Evolutionary conservation across 306 rosid species (phyloP), one percentile per base, ranked within the genome.

Genomic region (Ormosia semicastrata): DNA sequence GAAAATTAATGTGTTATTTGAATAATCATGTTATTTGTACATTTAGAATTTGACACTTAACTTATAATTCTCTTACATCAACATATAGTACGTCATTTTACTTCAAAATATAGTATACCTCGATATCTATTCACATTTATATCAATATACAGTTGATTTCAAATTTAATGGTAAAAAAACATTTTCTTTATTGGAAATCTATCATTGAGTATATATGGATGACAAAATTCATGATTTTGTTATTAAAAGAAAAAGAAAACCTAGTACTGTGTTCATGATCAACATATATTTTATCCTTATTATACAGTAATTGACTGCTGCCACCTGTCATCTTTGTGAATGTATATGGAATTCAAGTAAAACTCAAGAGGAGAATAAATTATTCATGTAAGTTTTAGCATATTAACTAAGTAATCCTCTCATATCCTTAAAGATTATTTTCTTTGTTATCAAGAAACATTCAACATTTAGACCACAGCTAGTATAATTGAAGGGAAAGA

Each of bases 321-420:
- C 87, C 80, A 58, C 69, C 47, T 62, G 82, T 73, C 77, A 59
- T 66, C 37, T 73, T 8, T 78, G 56, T 54, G 52, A 82, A 66
- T 72, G 34, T 66, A 67, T 52, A 9, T 74, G 49, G 66, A 67
- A 32, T 60, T 62, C 67, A 57, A 79, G 70, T 62, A 46, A 68
- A 68, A 73, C 29, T 63, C 2, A 52, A 73, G 77, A 60, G 73
- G 74, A 78, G 54, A 59, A 33, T 53, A 24, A 24, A 24, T 24
- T 24, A 24, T 24, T 24, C 24, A 24, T 24, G 24, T 24, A 24
- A 24, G 24, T 24, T 24, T 24, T 24, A 24, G 24, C 24, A 24
- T 24, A 24, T 24, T 24, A 24, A 24, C 24, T 24, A 24, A 24
- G 24, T 24, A 24, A 24, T 24, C 24, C 0, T 24, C 0, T 1